phyloP scores from a whole-genome alignment of 768 basidiomycete species.

The Boletus sp. region DNA sequence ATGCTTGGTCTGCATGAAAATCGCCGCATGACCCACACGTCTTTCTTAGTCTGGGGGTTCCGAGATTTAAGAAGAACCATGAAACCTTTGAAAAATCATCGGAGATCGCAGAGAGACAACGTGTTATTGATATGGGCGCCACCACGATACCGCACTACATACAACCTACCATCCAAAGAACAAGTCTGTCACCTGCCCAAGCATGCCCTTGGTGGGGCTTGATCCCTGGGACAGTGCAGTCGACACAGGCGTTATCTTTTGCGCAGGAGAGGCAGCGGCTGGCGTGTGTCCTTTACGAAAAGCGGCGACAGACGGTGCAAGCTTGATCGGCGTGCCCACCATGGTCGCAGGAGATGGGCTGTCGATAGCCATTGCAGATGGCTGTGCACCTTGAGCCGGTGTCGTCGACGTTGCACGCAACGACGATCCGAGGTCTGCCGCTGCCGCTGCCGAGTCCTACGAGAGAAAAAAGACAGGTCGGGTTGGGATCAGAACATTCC shows the following conservation, averaged over 20 bases:
- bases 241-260: slow-evolving; percentile 20
- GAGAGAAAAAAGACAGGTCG: background rate
- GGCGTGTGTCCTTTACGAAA: slow-evolving; percentile 53
- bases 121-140: background rate
- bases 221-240: slow-evolving; percentile 22
- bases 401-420: slow-evolving; percentile 13
- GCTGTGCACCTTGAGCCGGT: slow-evolving; percentile 18
- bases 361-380: slow-evolving; percentile 49
- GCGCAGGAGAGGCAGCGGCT: slow-evolving; percentile 16
- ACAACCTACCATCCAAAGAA: slow-evolving; percentile 74
- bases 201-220: slow-evolving; percentile 52
- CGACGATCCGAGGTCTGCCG: slow-evolving; percentile 48
- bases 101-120: background rate
- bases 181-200: slow-evolving; percentile 76
- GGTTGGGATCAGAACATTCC: slow-evolving; percentile 1
- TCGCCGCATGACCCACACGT: background rate
- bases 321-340: slow-evolving; percentile 68
- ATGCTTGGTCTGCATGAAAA: background rate
- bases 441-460: slow-evolving; percentile 54
- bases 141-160: background rate
- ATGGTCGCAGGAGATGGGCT: slow-evolving; percentile 40
- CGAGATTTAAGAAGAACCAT: background rate
- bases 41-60: background rate
- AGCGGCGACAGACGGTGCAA: slow-evolving; percentile 71
- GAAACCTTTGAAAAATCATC: no score